phyloP scores from a whole-genome alignment of 768 basidiomycete species.

The Lepiota brunneoincarnata region DNA sequence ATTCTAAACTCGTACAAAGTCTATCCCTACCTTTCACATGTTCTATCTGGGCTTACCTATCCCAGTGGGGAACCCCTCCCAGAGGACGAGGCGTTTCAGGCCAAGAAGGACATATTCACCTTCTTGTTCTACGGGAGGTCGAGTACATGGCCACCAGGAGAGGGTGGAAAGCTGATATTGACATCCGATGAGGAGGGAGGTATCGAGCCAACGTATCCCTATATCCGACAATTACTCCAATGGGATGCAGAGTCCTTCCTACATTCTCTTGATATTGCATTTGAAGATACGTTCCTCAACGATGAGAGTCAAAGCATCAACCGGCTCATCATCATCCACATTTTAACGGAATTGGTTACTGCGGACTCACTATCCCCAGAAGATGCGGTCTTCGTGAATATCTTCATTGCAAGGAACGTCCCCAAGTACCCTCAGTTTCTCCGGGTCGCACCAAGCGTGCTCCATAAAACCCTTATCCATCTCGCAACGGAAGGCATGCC shows the following conservation, averaged over 20 bases:
- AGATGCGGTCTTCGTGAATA: conserved; percentile 84
- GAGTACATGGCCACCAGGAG: conserved; percentile 70
- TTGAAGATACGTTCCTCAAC: conserved; percentile 91
- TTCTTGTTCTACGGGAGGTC: conserved; percentile 87
- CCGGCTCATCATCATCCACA: conserved; percentile 80
- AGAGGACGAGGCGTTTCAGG: conserved; percentile 59
- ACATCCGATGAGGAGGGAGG: conserved; percentile 75
- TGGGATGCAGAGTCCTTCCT: conserved; percentile 95
- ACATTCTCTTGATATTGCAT: conserved; percentile 90
- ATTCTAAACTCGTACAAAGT: conserved; percentile 86
- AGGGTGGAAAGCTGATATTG: conserved; percentile 69
- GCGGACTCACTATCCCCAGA: conserved; percentile 49
- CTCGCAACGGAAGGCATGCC: conserved; percentile 75
- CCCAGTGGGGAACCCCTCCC: conserved; percentile 78
- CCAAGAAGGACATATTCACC: conserved; percentile 71
- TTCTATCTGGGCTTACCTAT: conserved; percentile 80
- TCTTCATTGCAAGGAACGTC: conserved; percentile 94
- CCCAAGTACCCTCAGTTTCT: conserved; percentile 95
- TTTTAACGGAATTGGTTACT: conserved; percentile 76
- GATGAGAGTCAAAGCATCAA: conserved; percentile 64
- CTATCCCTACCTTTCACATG: conserved; percentile 81
- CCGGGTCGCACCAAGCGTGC: conserved; percentile 57
- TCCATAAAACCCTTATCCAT: conserved; percentile 74
- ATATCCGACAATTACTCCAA: conserved; percentile 75
- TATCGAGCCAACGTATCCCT: conserved; percentile 85